Base-by-base conservation (phyloP, 2,329 filamentous ascomycete species). In the Blastomyces parvus region DNA sequence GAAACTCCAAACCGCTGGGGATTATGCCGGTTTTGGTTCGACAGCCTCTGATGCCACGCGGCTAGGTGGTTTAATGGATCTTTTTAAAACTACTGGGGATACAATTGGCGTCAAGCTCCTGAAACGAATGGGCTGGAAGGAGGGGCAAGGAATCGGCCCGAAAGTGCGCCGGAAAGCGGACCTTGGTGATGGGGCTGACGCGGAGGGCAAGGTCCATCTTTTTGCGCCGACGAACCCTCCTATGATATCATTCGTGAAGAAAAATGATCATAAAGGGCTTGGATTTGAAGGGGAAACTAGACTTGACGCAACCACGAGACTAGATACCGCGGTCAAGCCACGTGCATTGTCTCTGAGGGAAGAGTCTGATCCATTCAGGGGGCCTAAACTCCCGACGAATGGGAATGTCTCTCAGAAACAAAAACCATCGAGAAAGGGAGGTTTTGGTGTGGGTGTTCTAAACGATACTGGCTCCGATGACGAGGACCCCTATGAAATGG, bases 391-490 rank as follows among this genome's bases (percentile, higher is more conserved):
- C 42, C 69, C 64, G 5, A 68, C 65, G 14, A 66, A 69, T 63
- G 66, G 66, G 30, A 79, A 77, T 64, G 63, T 72, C 44, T 80
- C 69, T 64, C 64, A 73, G 30, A 82, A 80, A 61, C 84, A 85
- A 63, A 88, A 87, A 70, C 76, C 74, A 69, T 78, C 79, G 64
- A 77, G 72, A 64, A 82, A 82, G 61, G 85, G 88, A 2, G 90
- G 89, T 0, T 90, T 97, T 67, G 93, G 93, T 0, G 87, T 96
- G 17, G 93, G 93, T 0, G 82, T 97, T 1, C 77, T 97, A 56
- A 97, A 97, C 70, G 93, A 97, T 68, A 94, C 88, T 25, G 92
- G 91, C 13, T 97, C 93, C 68, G 92, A 97, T 56, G 94, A 97
- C 70, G 94, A 97, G 70, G 92, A 97, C 70, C 89, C 91, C 0